These are phyloP conservation scores for Phytophthora pistaciae DNA, from an alignment of 352 stramenopile species.

Conservation along the genomic window DNA sequence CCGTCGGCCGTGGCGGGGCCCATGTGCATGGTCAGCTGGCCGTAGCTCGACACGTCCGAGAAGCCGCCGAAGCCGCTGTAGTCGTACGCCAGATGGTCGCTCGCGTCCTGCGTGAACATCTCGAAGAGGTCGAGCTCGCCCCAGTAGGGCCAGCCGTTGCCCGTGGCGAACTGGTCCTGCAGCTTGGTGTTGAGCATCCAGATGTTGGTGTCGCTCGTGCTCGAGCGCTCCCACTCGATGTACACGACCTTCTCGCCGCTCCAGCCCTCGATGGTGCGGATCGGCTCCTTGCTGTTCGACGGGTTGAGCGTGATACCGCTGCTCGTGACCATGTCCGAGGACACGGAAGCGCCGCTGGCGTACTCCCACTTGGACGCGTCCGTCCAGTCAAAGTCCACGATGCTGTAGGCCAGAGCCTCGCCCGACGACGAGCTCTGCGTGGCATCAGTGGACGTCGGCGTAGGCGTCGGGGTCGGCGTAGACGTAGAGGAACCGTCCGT, in stretches of 20 bases:
- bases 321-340: constrained; percentile 53
- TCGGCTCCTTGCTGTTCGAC: constrained; percentile 60
- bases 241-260: constrained; percentile 77
- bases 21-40: constrained; percentile 82
- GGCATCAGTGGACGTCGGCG: constrained; percentile 23
- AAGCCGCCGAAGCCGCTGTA: constrained; percentile 55
- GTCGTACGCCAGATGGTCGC: constrained; percentile 50
- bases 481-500: constrained; percentile 23
- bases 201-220: constrained; percentile 82
- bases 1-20: constrained; percentile 48
- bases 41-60: constrained; percentile 59
- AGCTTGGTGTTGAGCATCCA: constrained; percentile 88
- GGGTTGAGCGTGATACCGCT: constrained; percentile 65
- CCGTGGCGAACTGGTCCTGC: constrained; percentile 60
- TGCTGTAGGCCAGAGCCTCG: constrained; percentile 52
- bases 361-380: constrained; percentile 73
- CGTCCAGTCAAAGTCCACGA: constrained; percentile 76
- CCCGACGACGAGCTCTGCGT: constrained; percentile 29
- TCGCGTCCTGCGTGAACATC: constrained; percentile 81
- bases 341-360: constrained; percentile 44
- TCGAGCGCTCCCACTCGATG: constrained; percentile 75
- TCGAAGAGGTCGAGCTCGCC: constrained; percentile 86
- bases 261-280: constrained; percentile 72
- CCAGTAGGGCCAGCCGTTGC: constrained; percentile 78
- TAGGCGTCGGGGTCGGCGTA: constrained; percentile 21